Evolutionary conservation across 2,329 filamentous ascomycete species (phyloP).

Genomic region (Diplodia intermedia): DNA sequence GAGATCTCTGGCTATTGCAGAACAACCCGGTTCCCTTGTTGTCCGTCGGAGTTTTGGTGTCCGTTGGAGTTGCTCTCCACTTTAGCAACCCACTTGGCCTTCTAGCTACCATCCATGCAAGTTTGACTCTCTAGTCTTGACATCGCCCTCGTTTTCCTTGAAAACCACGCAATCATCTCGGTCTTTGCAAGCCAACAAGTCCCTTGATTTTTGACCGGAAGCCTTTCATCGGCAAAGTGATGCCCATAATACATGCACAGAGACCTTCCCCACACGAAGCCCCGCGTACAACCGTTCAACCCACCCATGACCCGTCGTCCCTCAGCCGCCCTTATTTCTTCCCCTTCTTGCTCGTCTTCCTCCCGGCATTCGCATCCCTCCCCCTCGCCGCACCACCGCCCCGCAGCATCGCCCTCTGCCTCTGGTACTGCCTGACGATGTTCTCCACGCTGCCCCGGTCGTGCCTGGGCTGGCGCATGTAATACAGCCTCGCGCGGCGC

Average conservation of each 20-base stretch:
- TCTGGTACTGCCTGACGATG: constrained; percentile 46
- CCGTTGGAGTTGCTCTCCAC: neutral
- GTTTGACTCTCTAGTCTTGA: neutral
- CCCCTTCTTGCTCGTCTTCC: constrained; percentile 37
- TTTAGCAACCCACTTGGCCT: neutral
- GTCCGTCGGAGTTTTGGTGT: neutral
- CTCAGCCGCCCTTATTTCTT: constrained; percentile 1
- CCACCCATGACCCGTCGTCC: neutral
- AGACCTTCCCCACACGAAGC: neutral
- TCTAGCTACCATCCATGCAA: neutral
- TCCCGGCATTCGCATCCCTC: constrained; percentile 39
- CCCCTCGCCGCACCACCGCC: constrained; percentile 31
- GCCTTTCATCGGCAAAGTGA: neutral
- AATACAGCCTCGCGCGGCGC: constrained; percentile 85
- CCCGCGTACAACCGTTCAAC: neutral
- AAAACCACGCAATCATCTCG: neutral
- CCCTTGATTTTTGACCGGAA: neutral
- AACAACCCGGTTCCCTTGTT: neutral
- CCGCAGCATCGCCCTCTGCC: constrained; percentile 46
- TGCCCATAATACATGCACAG: constrained; percentile 22
- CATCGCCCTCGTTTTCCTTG: neutral
- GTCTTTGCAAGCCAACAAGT: neutral
- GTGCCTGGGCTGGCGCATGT: constrained; percentile 69
- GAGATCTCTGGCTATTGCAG: neutral
- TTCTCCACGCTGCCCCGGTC: constrained; percentile 50